Conservation (phyloP, 345 rosid genomes). For the Melaleuca alternifolia region DNA sequence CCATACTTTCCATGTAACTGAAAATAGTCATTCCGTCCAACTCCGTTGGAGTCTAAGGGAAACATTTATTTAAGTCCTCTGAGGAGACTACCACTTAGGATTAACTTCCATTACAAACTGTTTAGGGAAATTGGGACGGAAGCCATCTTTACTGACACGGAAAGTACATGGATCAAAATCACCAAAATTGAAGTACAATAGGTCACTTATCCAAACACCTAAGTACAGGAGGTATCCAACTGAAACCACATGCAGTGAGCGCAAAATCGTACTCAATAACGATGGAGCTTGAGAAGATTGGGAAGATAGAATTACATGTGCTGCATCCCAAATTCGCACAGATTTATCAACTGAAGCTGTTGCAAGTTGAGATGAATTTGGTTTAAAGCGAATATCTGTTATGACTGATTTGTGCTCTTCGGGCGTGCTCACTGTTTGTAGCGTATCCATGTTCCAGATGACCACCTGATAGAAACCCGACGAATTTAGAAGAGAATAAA, state of each 20-base stretch:
- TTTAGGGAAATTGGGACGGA: neutral
- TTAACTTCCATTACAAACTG: neutral
- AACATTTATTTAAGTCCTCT: neutral
- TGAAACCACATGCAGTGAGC: neutral
- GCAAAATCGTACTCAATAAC: neutral
- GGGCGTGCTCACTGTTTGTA: slow-evolving; percentile 32
- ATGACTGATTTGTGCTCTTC: slow-evolving; percentile 52
- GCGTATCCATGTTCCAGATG: slow-evolving; percentile 60
- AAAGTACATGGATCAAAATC: neutral
- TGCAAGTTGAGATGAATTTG: slow-evolving; percentile 58
- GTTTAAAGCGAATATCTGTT: slow-evolving; percentile 66
- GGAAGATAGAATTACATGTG: slow-evolving; percentile 23
- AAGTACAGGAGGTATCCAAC: neutral
- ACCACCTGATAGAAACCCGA: slow-evolving; percentile 22
- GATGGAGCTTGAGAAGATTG: neutral
- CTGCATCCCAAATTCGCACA: slow-evolving; percentile 64
- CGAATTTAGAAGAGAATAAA: neutral
- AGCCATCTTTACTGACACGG: neutral
- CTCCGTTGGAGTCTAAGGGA: neutral
- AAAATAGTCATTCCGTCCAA: neutral
- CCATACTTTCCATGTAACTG: neutral
- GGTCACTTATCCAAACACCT: neutral
- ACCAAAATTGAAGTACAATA: neutral
- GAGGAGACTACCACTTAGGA: neutral
- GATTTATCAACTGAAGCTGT: slow-evolving; percentile 62